Conservation (phyloP, 768 basidiomycete genomes). For the Hygrophorus russula region DNA sequence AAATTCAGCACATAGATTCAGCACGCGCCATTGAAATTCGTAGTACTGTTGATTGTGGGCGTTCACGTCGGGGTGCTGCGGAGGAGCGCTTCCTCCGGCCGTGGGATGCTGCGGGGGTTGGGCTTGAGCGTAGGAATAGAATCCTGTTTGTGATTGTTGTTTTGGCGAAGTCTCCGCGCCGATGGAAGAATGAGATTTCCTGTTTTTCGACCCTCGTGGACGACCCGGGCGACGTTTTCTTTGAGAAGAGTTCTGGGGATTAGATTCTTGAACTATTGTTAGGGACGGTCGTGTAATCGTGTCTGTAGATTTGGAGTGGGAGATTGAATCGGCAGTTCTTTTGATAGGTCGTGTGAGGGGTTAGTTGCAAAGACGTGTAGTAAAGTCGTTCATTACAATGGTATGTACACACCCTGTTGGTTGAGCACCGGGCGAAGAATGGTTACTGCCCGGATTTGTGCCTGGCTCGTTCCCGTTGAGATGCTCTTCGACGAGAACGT, state of each 20-base stretch:
- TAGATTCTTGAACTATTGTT: constrained; percentile 16
- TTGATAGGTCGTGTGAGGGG: constrained; percentile 3
- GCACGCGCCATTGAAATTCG: constrained; percentile 78
- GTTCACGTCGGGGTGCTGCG: constrained; percentile 38
- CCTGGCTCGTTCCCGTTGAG: constrained; percentile 37
- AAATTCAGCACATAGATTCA: constrained; percentile 77
- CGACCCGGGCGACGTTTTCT: constrained; percentile 69
- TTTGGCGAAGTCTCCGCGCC: neutral
- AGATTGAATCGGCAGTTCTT: constrained; percentile 5
- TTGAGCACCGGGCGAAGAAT: constrained; percentile 25
- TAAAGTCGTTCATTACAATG: neutral
- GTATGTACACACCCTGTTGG: constrained; percentile 17
- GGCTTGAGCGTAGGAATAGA: constrained; percentile 5
- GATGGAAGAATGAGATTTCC: constrained; percentile 27
- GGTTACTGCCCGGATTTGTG: constrained; percentile 25
- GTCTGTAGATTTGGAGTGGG: neutral
- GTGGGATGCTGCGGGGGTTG: constrained; percentile 6
- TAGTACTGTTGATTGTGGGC: constrained; percentile 70
- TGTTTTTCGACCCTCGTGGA: constrained; percentile 71
- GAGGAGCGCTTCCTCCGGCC: constrained; percentile 18
- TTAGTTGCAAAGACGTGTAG: constrained; percentile 4
- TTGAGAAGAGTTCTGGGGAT: constrained; percentile 23
- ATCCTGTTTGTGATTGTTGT: constrained; percentile 2
- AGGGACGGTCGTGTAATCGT: constrained; percentile 15
- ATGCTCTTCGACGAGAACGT: constrained; percentile 64